Conservation (phyloP, 1,284 basidiomycete genomes). For the Boletus hoseneyae region DNA sequence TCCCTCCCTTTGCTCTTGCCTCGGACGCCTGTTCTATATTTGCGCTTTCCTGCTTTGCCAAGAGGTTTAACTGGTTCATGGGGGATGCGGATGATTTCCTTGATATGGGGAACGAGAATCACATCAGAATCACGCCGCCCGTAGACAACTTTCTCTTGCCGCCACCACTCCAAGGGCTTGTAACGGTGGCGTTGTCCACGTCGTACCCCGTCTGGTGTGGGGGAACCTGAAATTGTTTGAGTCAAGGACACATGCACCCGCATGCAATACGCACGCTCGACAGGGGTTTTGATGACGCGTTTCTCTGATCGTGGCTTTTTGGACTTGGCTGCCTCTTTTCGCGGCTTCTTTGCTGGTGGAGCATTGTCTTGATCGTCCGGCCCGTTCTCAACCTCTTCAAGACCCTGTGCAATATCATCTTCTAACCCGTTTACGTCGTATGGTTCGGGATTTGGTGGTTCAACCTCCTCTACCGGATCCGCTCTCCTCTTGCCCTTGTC, state of each 20-base stretch:
- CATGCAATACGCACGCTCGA: constrained; percentile 23
- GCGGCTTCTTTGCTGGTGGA: constrained; percentile 30
- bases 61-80: constrained; percentile 61
- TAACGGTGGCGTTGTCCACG: constrained; percentile 72
- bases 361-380: constrained; percentile 36
- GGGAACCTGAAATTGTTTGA: constrained; percentile 18
- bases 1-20: constrained; percentile 44
- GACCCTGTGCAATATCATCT: constrained; percentile 52
- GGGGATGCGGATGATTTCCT: constrained; percentile 78
- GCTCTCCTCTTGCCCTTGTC: constrained; percentile 39
- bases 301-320: constrained; percentile 32
- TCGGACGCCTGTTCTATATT: constrained; percentile 35
- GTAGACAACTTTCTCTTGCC: constrained; percentile 87
- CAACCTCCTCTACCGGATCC: constrained; percentile 31
- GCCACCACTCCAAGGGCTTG: constrained; percentile 88
- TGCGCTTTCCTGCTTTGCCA: constrained; percentile 43
- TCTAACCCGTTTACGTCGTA: constrained; percentile 43
- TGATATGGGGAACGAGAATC: constrained; percentile 73
- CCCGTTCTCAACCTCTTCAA: constrained; percentile 42
- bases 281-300: constrained; percentile 13
- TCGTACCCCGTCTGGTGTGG: constrained; percentile 59
- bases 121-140: constrained; percentile 53
- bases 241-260: background rate
- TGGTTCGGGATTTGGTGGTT: constrained; percentile 20
- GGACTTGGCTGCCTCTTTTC: constrained; percentile 35